phyloP scores from a whole-genome alignment of 2,329 filamentous ascomycete species.

The Hirsutella rhossiliensis region DNA sequence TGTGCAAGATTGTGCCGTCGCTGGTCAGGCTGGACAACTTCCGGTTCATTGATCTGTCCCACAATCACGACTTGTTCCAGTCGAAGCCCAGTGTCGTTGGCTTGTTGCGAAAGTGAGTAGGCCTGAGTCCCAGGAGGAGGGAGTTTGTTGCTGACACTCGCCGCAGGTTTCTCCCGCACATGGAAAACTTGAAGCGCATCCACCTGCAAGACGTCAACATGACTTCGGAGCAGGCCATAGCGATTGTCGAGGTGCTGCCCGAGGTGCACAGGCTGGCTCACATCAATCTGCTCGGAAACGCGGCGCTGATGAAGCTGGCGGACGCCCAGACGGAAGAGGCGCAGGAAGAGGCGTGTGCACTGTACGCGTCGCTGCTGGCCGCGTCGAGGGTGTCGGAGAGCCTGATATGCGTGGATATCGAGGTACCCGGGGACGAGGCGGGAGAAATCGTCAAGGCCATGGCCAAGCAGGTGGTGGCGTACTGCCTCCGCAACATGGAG shows the following conservation, averaged over 20 bases:
- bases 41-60: slow-evolving; percentile 83
- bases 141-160: not conserved
- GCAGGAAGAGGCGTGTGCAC: slow-evolving; percentile 86
- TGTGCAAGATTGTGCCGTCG: slow-evolving; percentile 65
- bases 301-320: slow-evolving; percentile 56
- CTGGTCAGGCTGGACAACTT: slow-evolving; percentile 60
- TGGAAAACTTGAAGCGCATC: slow-evolving; percentile 67
- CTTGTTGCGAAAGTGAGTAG: slow-evolving; percentile 56
- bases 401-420: slow-evolving; percentile 83
- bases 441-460: slow-evolving; percentile 85
- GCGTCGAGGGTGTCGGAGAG: slow-evolving; percentile 74
- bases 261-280: slow-evolving; percentile 75
- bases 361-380: slow-evolving; percentile 85
- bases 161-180: slow-evolving; percentile 60
- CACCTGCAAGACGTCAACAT: slow-evolving; percentile 79
- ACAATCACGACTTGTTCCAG: slow-evolving; percentile 73
- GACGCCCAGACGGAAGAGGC: slow-evolving; percentile 63
- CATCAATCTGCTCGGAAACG: slow-evolving; percentile 76
- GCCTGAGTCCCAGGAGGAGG: not conserved
- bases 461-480: slow-evolving; percentile 88
- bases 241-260: slow-evolving; percentile 78
- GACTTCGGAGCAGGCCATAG: slow-evolving; percentile 78
- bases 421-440: slow-evolving; percentile 69
- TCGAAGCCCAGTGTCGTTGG: slow-evolving; percentile 60
- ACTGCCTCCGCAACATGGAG: slow-evolving; percentile 87